Conservation (phyloP, 83 land plant genomes). For the Picea engelmannii region DNA sequence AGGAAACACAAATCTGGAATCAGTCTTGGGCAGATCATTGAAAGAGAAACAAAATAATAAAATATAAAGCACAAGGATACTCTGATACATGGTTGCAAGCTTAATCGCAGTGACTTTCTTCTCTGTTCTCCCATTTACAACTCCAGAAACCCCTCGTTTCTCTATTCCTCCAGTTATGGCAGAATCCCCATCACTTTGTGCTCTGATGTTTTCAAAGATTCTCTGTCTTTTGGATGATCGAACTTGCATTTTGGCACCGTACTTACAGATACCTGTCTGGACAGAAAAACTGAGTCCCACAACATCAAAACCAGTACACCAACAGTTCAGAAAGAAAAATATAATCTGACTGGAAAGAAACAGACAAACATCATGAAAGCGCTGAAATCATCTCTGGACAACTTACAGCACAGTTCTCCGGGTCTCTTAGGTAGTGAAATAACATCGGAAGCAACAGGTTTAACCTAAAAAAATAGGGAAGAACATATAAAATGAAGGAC, state of each 20-base stretch:
- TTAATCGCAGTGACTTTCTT: constrained; percentile 21
- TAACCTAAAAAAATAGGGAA: constrained; percentile 4
- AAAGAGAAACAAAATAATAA: no score
- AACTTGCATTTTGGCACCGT: constrained; percentile 61
- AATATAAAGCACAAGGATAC: no score
- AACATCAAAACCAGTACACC: neutral
- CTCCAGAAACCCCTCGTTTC: constrained; percentile 18
- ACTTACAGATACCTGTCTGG: constrained; percentile 72
- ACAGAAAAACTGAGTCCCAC: constrained; percentile 45
- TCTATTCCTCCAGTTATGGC: constrained; percentile 9
- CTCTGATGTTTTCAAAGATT: constrained; percentile 25
- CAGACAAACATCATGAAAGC: neutral
- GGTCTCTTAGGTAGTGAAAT: constrained; percentile 63
- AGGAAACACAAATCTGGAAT: no score
- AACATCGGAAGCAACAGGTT: constrained; percentile 2
- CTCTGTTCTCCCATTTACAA: constrained; percentile 16
- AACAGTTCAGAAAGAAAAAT: neutral
- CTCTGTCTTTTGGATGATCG: constrained; percentile 60
- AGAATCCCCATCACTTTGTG: constrained; percentile 18
- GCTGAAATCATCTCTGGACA: neutral
- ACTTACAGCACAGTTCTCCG: constrained; percentile 64
- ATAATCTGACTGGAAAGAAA: neutral
- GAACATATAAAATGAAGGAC: neutral
- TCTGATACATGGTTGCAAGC: constrained; percentile 36
- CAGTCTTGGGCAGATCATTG: no score